Percentiles rank a stretch among this genome's conserved stretches.
Evolutionary conservation across 805 yeast species (phyloP).

Genomic region (Metschnikowia corniflorae): DNA sequence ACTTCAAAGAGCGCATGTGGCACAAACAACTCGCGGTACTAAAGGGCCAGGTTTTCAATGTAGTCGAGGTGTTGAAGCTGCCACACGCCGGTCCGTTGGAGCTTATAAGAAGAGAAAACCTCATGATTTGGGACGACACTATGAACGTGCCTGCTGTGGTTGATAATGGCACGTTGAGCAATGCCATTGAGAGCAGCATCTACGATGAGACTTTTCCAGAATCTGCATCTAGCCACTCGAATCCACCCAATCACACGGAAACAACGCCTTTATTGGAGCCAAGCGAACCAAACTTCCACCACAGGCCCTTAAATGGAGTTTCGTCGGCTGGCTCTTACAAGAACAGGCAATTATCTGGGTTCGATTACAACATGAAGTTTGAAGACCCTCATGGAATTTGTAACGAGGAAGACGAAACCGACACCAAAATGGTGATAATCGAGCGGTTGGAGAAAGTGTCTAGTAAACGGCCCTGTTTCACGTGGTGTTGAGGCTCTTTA

Average conservation of each 20-base stretch:
- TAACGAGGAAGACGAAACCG: slow-evolving; percentile 6
- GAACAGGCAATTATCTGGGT: slow-evolving; percentile 19
- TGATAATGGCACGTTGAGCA: slow-evolving; percentile 28
- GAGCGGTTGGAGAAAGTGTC: slow-evolving; percentile 57
- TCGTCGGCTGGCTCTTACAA: not conserved
- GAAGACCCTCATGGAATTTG: slow-evolving; percentile 3
- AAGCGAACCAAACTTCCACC: not conserved
- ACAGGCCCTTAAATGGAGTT: not conserved
- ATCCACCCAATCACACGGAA: not conserved
- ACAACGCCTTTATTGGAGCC: slow-evolving; percentile 5
- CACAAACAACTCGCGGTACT: slow-evolving; percentile 62
- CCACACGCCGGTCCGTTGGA: slow-evolving; percentile 65
- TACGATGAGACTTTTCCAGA: slow-evolving; percentile 15
- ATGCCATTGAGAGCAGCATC: slow-evolving; percentile 38
- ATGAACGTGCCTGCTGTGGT: slow-evolving; percentile 50
- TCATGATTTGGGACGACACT: slow-evolving; percentile 57
- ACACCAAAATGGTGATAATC: slow-evolving; percentile 48
- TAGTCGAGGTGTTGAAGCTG: slow-evolving; percentile 59
- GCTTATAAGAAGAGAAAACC: slow-evolving; percentile 53
- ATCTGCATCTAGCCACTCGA: not conserved
- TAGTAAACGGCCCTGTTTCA: slow-evolving; percentile 59
- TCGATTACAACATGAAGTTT: slow-evolving; percentile 20
- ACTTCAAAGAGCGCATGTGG: slow-evolving; percentile 66
- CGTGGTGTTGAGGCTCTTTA: slow-evolving; percentile 50
- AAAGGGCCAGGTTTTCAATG: slow-evolving; percentile 76